Percentiles rank a stretch among this genome's conserved stretches.
Conservation (phyloP, 2,329 filamentous ascomycete species). For the Neofusicoccum cordaticola region DNA sequence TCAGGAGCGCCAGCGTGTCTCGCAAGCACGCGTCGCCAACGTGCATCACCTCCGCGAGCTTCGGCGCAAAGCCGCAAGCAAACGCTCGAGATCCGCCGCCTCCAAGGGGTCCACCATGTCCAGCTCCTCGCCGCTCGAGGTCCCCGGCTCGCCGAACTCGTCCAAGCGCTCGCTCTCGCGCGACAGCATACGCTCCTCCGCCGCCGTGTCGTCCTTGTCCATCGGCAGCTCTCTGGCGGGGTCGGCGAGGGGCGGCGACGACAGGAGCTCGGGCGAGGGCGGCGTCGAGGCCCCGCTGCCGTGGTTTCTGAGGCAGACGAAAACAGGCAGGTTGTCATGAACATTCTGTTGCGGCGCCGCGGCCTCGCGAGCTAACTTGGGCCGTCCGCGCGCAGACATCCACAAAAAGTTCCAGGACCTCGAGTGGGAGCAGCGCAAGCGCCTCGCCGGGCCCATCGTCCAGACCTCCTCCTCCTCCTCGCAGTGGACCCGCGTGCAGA, state of each 20-base stretch:
- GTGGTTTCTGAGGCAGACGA: conserved; percentile 50
- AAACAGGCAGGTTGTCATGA: conserved; percentile 47
- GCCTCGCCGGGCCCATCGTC: conserved; percentile 44
- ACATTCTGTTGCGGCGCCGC: conserved; percentile 5
- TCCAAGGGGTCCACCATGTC: conserved; percentile 24
- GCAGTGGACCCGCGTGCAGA: conserved; percentile 58
- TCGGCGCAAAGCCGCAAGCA: conserved; percentile 26
- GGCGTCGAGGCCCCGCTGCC: conserved; percentile 9
- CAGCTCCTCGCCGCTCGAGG: conserved; percentile 25
- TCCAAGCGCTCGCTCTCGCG: conserved; percentile 40
- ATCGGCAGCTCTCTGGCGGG: conserved; percentile 23
- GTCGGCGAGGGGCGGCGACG: conserved; percentile 23
- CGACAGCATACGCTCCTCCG: conserved; percentile 35
- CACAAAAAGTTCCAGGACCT: conserved; percentile 60
- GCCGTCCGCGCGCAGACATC: conserved; percentile 46
- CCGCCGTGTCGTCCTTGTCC: conserved; percentile 25
- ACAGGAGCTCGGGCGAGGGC: background rate
- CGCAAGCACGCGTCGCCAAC: conserved; percentile 13
- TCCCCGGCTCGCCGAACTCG: conserved; percentile 25
- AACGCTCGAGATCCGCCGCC: conserved; percentile 27
- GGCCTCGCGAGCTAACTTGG: conserved; percentile 7
- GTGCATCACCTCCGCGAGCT: conserved; percentile 18
- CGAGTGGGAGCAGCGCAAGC: conserved; percentile 58
- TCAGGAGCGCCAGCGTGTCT: background rate
- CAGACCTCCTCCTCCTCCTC: conserved; percentile 40